Evolutionary conservation across 768 basidiomycete genomes (phyloP), one percentile per base, ranked within the genome.

Genomic region (Suillus hirtellus): DNA sequence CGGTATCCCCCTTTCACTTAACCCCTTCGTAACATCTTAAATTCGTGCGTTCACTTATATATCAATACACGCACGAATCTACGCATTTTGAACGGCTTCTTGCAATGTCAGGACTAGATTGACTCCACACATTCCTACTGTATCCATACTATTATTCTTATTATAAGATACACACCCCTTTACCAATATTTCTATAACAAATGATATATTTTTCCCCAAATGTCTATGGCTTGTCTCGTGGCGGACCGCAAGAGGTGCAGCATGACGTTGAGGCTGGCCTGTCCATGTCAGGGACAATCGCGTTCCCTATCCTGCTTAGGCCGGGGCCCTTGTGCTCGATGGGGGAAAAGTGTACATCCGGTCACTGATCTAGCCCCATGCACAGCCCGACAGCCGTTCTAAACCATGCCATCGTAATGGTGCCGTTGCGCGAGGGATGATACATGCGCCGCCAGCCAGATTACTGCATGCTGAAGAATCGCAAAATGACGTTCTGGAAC

Each of bases 101-200:
- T 10, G 21, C 47, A 56, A 56, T 15, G 21, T 56, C 37, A 40
- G 10, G 10, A 58, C 24, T 27, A 58, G 55, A 58, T 56, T 11
- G n/a, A 34, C 11, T 14, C 24, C 15, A 49, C 24, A 27, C 14
- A 27, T 27, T 42, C 37, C 1, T 58, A 58, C 40, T 58, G 56
- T 58, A 58, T 58, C 38, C 56, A 58, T 58, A 58, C 56, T 12
- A 4, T 58, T 58, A 58, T 58, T 31, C 56, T 42, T 58, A 58
- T 58, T 10, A 42, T 43, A 58, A 42, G 17, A 31, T 31, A 42
- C 17, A 10, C 40, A 7, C 31, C n/a, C 24, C 27, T 52, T 42
- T 58, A 6, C 40, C 15, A 14, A 58, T 43, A 31, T 42, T 27
- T 10, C 9, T 58, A 42, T 58, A 40, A 56, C 24, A 27, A 58